A percentile compares a stretch with the other conserved stretches of the same genome.
Evolutionary conservation across 2,329 filamentous ascomycete species (phyloP).

Genomic region (Trichoderma asperellum): DNA sequence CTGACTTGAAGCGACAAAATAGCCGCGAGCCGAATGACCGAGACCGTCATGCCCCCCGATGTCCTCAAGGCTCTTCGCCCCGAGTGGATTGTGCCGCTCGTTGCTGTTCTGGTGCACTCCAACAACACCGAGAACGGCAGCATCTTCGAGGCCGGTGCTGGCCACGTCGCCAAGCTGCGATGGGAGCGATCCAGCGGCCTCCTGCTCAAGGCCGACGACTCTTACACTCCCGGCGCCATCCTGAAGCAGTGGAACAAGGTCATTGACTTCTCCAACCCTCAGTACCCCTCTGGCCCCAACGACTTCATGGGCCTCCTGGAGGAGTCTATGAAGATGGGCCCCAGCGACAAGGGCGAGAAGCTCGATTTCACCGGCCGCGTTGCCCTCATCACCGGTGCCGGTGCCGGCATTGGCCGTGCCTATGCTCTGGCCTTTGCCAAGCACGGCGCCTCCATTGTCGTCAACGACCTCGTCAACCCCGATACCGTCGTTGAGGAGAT

Average conservation of each 20-base stretch:
- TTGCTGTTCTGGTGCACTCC: conserved; percentile 84
- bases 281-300: conserved; percentile 81
- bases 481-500: conserved; percentile 92
- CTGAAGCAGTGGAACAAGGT: conserved; percentile 89
- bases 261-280: conserved; percentile 77
- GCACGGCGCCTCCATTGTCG: conserved; percentile 80
- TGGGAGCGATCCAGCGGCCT: conserved; percentile 94
- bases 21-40: conserved; percentile 93
- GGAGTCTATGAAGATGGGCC: conserved; percentile 75
- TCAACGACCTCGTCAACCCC: conserved; percentile 94
- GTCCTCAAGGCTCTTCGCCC: conserved; percentile 83
- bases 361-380: conserved; percentile 84
- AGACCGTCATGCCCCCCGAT: conserved; percentile 94
- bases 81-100: conserved; percentile 92
- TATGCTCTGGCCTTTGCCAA: conserved; percentile 89
- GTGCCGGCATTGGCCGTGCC: conserved; percentile 86
- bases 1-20: not conserved
- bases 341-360: conserved; percentile 72
- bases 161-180: conserved; percentile 87
- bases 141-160: conserved; percentile 93
- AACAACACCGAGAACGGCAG: conserved; percentile 85
- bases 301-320: conserved; percentile 88
- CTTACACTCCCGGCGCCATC: conserved; percentile 84
- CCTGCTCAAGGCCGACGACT: conserved; percentile 84
- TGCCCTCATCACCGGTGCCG: conserved; percentile 83